Evolutionary conservation across 2,329 filamentous ascomycete genomes (phyloP).

Genomic region (Lojkania enalia): DNA sequence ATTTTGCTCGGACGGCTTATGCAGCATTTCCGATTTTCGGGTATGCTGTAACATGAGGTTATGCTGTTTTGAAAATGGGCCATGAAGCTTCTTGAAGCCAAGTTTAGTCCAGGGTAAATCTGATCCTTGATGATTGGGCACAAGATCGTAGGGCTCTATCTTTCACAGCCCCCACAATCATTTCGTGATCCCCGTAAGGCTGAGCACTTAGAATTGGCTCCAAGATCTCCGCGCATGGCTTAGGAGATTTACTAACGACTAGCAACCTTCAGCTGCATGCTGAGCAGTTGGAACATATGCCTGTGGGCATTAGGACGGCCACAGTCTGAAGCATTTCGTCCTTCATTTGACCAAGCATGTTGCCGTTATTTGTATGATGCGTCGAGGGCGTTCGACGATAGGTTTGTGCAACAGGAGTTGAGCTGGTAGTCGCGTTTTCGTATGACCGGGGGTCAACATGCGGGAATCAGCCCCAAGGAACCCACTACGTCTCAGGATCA

Average conservation of each 20-base stretch:
- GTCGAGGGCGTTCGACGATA: background rate
- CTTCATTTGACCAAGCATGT: background rate
- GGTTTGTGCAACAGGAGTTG: background rate
- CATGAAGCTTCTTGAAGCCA: too few species aligned
- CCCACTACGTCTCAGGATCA: conserved; percentile 2
- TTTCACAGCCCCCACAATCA: too few species aligned
- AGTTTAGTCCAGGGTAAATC: too few species aligned
- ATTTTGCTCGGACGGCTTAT: too few species aligned
- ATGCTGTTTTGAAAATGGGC: too few species aligned
- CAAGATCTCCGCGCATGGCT: conserved; percentile 3
- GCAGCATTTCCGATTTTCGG: too few species aligned
- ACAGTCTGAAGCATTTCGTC: too few species aligned
- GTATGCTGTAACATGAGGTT: too few species aligned
- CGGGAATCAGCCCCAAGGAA: background rate
- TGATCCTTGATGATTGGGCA: too few species aligned
- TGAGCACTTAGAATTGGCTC: conserved; percentile 10
- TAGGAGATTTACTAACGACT: background rate
- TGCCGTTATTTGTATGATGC: background rate
- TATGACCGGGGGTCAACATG: background rate
- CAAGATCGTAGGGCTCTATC: too few species aligned
- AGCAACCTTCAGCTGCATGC: conserved; percentile 7
- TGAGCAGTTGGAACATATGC: too few species aligned
- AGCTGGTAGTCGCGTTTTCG: background rate
- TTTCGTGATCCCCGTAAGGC: conserved; percentile 4
- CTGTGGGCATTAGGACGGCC: too few species aligned